Evolutionary conservation across 306 rosid genomes (phyloP).

Genomic region (Vicia sativa): DNA sequence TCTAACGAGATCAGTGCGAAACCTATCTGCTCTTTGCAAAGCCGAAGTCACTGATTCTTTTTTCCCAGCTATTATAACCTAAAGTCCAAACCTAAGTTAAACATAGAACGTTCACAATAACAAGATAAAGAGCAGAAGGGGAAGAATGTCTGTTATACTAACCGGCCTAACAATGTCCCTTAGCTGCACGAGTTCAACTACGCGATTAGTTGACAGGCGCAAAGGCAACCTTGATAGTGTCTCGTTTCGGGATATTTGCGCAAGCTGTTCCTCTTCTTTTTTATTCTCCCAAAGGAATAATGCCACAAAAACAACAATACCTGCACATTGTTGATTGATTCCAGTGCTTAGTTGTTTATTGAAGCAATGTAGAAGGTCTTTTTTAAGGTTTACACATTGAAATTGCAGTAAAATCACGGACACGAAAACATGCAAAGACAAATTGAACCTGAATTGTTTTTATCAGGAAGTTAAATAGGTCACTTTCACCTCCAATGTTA

Average conservation of each 20-base stretch:
- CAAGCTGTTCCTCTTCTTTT: conserved; percentile 94
- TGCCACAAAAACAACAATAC: conserved; percentile 75
- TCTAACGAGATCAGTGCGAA: conserved; percentile 75
- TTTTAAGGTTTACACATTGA: conserved; percentile 7
- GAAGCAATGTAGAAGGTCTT: conserved; percentile 40
- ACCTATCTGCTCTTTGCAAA: conserved; percentile 73
- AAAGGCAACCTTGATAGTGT: conserved; percentile 88
- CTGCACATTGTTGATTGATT: conserved; percentile 86
- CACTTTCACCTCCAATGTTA: conserved; percentile 79
- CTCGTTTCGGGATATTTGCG: conserved; percentile 85
- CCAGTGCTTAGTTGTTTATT: conserved; percentile 63
- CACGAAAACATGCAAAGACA: conserved; percentile 14
- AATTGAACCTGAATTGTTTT: conserved; percentile 38
- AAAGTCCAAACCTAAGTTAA: conserved; percentile 46
- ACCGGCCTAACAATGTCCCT: conserved; percentile 93
- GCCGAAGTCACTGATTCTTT: conserved; percentile 75
- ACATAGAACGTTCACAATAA: conserved; percentile 7
- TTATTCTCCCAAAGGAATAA: conserved; percentile 92
- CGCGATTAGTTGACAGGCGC: conserved; percentile 92
- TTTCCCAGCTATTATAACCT: conserved; percentile 95
- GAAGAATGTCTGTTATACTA: conserved; percentile 39
- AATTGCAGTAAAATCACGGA: conserved; percentile 17
- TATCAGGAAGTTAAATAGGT: conserved; percentile 36
- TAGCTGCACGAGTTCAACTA: conserved; percentile 97
- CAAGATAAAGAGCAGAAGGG: neutral